Evolutionary conservation across 352 stramenopile genomes (phyloP), one percentile per base, ranked within the genome.

Genomic region (Phytopythium kandeliae): DNA sequence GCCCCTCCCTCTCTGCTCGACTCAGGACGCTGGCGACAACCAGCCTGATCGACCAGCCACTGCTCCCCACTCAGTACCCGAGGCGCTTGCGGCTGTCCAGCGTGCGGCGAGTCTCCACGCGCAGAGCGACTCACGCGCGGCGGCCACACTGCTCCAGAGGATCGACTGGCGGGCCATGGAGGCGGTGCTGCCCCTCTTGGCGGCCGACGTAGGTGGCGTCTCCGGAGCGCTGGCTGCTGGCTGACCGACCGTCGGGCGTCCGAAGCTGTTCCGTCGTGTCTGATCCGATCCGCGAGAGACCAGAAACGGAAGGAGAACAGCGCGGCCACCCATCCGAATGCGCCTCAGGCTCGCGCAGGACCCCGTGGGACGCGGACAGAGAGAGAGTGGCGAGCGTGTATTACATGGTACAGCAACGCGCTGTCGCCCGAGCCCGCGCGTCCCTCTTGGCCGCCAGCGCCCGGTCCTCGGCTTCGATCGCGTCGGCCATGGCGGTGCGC

Each of bases 381-480:
- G n/a, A n/a, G n/a, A n/a, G n/a, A n/a, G n/a, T n/a, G n/a, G n/a
- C n/a, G n/a, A n/a, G n/a, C n/a, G n/a, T n/a, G n/a, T n/a, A n/a
- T n/a, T 69, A 84, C 72, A 80, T 78, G 37, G 75, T 59, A 34
- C 35, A 38, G 44, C 62, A 74, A 26, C 58, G 58, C 33, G 19
- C 38, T 44, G 19, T 21, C 28, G 38, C 49, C 46, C 60, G 49
- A 13, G 44, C 30, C 41, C 46, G 56, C 15, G 17, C 57, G 47
- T 63, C 54, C 51, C 76, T 83, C 26, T 51, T 63, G 31, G 62
- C 51, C 54, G 85, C 78, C 33, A 72, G 53, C 12, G 71, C 75
- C 57, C 61, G 67, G 35, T 92, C 79, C 62, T 94, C 81, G 1
- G 74, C 78, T 58, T 94, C 84, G 34, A 94, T 94, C 36, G 67